These are phyloP conservation scores for Metarhizium rileyi DNA, from an alignment of 2,329 filamentous ascomycete species.

Conservation along the genomic window DNA sequence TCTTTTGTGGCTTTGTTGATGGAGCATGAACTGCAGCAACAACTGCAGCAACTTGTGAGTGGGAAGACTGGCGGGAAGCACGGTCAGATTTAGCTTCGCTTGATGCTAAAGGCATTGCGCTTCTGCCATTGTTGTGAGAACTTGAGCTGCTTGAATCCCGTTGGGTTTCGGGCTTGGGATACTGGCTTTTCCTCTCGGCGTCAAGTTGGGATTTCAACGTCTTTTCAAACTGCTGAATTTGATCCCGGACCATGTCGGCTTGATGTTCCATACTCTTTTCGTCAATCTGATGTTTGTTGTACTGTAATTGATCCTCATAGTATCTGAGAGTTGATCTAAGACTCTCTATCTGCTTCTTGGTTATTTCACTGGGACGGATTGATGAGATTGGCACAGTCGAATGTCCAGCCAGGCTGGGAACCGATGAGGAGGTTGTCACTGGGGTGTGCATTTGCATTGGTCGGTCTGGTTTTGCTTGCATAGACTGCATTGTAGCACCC, in stretches of 20 bases:
- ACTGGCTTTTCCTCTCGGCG: constrained; percentile 34
- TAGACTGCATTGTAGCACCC: constrained; percentile 5
- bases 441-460: constrained; percentile 11
- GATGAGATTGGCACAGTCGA: constrained; percentile 42
- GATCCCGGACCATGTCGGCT: constrained; percentile 30
- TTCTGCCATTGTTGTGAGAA: constrained; percentile 9
- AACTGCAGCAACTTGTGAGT: constrained; percentile 9
- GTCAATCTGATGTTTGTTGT: constrained; percentile 54
- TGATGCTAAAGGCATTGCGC: constrained; percentile 9
- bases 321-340: constrained; percentile 45
- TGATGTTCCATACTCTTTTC: constrained; percentile 39
- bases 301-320: constrained; percentile 47
- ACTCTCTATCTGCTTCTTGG: constrained; percentile 44
- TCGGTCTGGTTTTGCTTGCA: constrained; percentile 12
- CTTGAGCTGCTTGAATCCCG: constrained; percentile 12
- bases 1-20: constrained; percentile 6
- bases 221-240: constrained; percentile 41
- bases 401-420: constrained; percentile 7
- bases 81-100: constrained; percentile 8
- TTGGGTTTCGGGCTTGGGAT: constrained; percentile 25
- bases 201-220: constrained; percentile 34
- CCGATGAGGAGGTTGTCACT: constrained; percentile 10
- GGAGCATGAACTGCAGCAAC: constrained; percentile 9
- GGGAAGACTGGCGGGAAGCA: constrained; percentile 8
- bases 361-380: constrained; percentile 51